Percentiles rank a stretch among this genome's conserved stretches.
These are phyloP conservation scores for Heritiera littoralis DNA, from an alignment of 345 rosid genomes.

Conservation along the genomic window DNA sequence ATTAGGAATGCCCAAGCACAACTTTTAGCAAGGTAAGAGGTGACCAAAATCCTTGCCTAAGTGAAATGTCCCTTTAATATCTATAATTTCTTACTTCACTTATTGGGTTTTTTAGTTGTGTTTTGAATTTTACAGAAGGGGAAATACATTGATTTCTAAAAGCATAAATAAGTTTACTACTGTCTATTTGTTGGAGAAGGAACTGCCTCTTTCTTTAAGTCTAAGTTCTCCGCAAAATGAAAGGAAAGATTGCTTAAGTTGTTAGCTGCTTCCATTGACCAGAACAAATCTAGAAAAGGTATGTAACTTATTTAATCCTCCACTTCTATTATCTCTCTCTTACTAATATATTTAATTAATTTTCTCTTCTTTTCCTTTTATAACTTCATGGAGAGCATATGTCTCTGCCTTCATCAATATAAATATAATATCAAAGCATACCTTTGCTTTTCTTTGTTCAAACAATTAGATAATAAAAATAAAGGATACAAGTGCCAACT, in stretches of 20 bases:
- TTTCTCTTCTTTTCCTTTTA: not conserved
- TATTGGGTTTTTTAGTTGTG: not conserved
- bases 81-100: not conserved
- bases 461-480: not conserved
- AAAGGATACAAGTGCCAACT: not conserved
- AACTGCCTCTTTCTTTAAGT: not conserved
- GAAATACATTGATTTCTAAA: not conserved
- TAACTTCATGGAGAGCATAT: not conserved
- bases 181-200: not conserved
- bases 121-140: not conserved
- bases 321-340: not conserved
- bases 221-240: not conserved
- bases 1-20: not conserved
- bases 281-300: not conserved
- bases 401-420: not conserved
- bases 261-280: not conserved
- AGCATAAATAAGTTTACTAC: not conserved
- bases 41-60: not conserved
- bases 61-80: not conserved
- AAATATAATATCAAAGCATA: not conserved
- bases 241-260: not conserved
- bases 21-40: not conserved
- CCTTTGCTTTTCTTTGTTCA: not conserved
- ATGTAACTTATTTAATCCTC: not conserved
- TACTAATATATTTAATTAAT: not conserved